phyloP scores from a whole-genome alignment of 2,329 filamentous ascomycete genomes.

The Alternaria alternata region DNA sequence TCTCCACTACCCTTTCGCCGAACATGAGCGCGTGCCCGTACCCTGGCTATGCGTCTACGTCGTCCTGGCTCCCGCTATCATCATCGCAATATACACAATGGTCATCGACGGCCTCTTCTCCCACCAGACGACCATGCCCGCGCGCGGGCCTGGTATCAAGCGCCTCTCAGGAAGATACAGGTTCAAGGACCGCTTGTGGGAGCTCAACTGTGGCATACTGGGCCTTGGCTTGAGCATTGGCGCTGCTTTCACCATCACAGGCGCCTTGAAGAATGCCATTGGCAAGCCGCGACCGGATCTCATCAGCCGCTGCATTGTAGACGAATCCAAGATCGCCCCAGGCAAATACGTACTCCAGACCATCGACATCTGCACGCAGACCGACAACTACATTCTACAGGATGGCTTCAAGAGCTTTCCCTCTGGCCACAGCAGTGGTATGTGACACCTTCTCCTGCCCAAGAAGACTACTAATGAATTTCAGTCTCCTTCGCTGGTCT shows the following conservation, averaged over 20 bases:
- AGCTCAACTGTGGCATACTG: slow-evolving; percentile 67
- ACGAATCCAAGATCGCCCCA: slow-evolving; percentile 13
- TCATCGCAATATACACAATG: slow-evolving; percentile 65
- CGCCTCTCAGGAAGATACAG: slow-evolving; percentile 57
- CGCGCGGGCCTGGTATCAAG: slow-evolving; percentile 38
- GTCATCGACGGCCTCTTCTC: slow-evolving; percentile 67
- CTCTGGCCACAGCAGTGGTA: slow-evolving; percentile 65
- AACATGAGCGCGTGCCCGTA: slow-evolving; percentile 63
- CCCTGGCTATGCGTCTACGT: slow-evolving; percentile 59
- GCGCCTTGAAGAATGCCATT: slow-evolving; percentile 65
- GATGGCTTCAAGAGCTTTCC: slow-evolving; percentile 68
- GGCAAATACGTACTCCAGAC: slow-evolving; percentile 26
- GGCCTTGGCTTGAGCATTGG: slow-evolving; percentile 64
- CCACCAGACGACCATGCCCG: slow-evolving; percentile 51
- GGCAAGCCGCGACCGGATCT: slow-evolving; percentile 68
- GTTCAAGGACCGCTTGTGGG: slow-evolving; percentile 66
- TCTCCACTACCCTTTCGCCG: slow-evolving; percentile 66
- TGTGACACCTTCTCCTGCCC: slow-evolving; percentile 6
- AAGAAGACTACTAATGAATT: slow-evolving; percentile 22
- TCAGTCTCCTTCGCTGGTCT: slow-evolving; percentile 66
- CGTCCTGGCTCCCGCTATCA: slow-evolving; percentile 57
- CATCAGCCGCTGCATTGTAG: slow-evolving; percentile 56
- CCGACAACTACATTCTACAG: slow-evolving; percentile 60
- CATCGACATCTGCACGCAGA: slow-evolving; percentile 59
- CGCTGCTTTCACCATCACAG: slow-evolving; percentile 65